Percentiles rank a stretch among this genome's conserved stretches.
Conservation (phyloP, 1,139 yeast genomes). For the Yamadazyma pseudoaaseri region DNA sequence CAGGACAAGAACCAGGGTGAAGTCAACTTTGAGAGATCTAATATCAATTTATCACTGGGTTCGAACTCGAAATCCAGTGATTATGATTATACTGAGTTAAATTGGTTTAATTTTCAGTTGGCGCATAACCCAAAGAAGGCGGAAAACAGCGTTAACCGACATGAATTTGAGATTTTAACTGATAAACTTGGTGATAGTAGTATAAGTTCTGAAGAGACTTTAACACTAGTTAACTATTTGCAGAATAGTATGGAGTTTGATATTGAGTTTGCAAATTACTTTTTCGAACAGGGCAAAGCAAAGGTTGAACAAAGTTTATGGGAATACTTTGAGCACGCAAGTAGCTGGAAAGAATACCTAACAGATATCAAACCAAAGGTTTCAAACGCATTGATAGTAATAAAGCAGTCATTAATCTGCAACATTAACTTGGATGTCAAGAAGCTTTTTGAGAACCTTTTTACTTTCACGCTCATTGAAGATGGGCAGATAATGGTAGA, state of each 20-base stretch:
- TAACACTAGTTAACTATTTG: constrained; percentile 25
- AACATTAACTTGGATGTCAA: constrained; percentile 19
- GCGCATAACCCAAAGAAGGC: constrained; percentile 22
- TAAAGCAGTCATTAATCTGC: constrained; percentile 36
- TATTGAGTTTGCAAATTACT: constrained; percentile 26
- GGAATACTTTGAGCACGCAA: constrained; percentile 20
- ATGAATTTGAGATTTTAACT: constrained; percentile 16
- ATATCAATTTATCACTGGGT: constrained; percentile 16
- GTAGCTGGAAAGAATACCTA: background rate
- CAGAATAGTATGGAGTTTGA: constrained; percentile 18
- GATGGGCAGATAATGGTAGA: constrained; percentile 21
- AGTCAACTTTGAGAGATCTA: constrained; percentile 6
- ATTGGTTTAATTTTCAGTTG: constrained; percentile 43
- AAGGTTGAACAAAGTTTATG: constrained; percentile 28
- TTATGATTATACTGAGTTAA: constrained; percentile 33
- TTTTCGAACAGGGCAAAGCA: constrained; percentile 22
- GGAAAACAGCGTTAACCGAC: constrained; percentile 6
- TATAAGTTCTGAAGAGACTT: constrained; percentile 12
- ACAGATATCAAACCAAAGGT: constrained; percentile 10
- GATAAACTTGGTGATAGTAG: constrained; percentile 8
- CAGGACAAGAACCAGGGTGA: constrained; percentile 25
- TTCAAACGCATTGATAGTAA: constrained; percentile 30
- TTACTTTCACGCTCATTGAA: background rate
- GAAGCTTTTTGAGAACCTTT: constrained; percentile 19
- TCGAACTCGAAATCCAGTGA: constrained; percentile 20